Evolutionary conservation across 495 filamentous ascomycete species (phyloP).

Genomic region (Cetradonia linearis): DNA sequence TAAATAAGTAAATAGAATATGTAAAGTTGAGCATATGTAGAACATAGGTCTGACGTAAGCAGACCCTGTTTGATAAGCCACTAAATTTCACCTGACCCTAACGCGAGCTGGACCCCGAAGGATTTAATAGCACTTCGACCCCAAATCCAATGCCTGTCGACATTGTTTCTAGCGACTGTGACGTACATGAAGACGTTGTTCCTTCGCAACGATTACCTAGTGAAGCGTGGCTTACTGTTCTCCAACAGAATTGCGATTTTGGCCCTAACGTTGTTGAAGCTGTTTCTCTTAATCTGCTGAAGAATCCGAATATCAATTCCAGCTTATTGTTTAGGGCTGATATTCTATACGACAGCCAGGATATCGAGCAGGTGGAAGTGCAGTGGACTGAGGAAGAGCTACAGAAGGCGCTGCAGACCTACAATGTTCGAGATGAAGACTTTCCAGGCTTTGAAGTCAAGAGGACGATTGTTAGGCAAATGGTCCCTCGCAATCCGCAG

Average conservation of each 20-base stretch:
- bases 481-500: constrained; percentile 72
- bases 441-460: constrained; percentile 44
- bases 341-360: constrained; percentile 52
- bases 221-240: constrained; percentile 20
- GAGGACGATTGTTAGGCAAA: constrained; percentile 56
- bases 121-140: background rate
- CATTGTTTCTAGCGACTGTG: background rate
- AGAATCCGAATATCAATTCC: constrained; percentile 78
- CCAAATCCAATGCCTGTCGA: constrained; percentile 9
- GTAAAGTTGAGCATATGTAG: too few relatives aligned
- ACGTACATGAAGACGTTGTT: constrained; percentile 4
- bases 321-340: constrained; percentile 79
- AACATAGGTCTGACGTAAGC: too few relatives aligned
- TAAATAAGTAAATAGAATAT: too few relatives aligned
- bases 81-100: too few relatives aligned
- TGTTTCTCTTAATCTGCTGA: constrained; percentile 23
- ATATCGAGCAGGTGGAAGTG: constrained; percentile 10
- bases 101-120: too few relatives aligned
- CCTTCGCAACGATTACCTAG: constrained; percentile 14
- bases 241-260: constrained; percentile 24
- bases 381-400: constrained; percentile 5
- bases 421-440: constrained; percentile 28
- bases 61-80: too few relatives aligned
- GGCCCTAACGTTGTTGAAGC: constrained; percentile 19
- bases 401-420: background rate